Evolutionary conservation across 495 filamentous ascomycete species (phyloP).

Genomic region (Podospora bellae-mahoneyi): DNA sequence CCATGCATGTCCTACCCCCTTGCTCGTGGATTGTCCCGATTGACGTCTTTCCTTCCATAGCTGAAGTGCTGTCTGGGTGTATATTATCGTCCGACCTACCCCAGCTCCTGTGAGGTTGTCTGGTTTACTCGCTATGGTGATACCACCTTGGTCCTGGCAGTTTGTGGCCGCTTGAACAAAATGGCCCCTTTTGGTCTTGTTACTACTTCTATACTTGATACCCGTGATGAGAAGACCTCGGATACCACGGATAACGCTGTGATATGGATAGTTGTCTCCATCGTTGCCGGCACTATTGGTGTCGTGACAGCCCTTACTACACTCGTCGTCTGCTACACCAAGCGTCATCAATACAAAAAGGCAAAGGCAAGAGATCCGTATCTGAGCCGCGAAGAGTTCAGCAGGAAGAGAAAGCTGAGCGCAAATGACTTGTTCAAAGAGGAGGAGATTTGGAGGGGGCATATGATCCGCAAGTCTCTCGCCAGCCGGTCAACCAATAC

Average conservation of each 20-base stretch:
- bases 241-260: slow-evolving; percentile 8
- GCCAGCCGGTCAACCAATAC: slow-evolving; percentile 36
- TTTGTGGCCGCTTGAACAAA: neutral
- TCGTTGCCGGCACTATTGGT: slow-evolving; percentile 31
- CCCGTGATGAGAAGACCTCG: neutral
- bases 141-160: neutral
- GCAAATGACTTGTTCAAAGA: slow-evolving; percentile 25
- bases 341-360: slow-evolving; percentile 23
- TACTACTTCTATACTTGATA: neutral
- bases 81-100: neutral
- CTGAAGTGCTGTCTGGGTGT: slow-evolving; percentile 3
- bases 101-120: neutral
- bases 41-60: neutral
- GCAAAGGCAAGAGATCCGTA: slow-evolving; percentile 21
- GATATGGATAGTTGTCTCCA: slow-evolving; percentile 34
- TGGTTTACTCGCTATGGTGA: neutral
- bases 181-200: slow-evolving; percentile 1
- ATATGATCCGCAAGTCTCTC: slow-evolving; percentile 49
- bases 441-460: slow-evolving; percentile 39
- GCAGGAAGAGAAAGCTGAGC: slow-evolving; percentile 29
- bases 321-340: slow-evolving; percentile 24
- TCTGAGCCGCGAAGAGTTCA: slow-evolving; percentile 21
- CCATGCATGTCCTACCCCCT: neutral
- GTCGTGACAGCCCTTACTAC: slow-evolving; percentile 27
- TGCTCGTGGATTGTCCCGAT: neutral